These are phyloP conservation scores for Nemania sp. DNA, from an alignment of 2,329 filamentous ascomycete genomes.

Conservation along the genomic window DNA sequence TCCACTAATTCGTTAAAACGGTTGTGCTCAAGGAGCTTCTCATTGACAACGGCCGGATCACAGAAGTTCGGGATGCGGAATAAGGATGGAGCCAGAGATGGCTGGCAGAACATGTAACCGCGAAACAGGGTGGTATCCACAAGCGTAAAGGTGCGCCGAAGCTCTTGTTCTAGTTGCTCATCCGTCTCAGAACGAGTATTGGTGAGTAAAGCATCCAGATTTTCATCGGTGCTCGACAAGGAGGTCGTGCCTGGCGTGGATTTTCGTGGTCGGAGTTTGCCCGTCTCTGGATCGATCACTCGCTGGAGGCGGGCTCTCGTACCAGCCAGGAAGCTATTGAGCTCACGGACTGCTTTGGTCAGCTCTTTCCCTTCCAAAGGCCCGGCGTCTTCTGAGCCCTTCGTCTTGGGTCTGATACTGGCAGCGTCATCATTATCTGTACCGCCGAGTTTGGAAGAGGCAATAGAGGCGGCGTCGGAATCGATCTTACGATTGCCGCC, in stretches of 20 bases:
- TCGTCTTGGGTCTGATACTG: conserved; percentile 62
- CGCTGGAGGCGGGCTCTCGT: conserved; percentile 76
- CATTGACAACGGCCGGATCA: conserved; percentile 93
- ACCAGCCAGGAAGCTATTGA: conserved; percentile 89
- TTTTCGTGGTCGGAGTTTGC: conserved; percentile 68
- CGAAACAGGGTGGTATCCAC: conserved; percentile 96
- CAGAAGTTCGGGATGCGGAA: conserved; percentile 98
- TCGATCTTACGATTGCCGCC: conserved; percentile 56
- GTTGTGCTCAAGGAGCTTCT: conserved; percentile 87
- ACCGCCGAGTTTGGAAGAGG: conserved; percentile 68
- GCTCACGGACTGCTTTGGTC: conserved; percentile 80
- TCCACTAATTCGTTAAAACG: conserved; percentile 96
- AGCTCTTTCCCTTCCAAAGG: conserved; percentile 84
- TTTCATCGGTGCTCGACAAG: conserved; percentile 42
- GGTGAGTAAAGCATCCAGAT: conserved; percentile 52
- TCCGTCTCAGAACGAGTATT: conserved; percentile 63
- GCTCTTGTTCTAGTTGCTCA: conserved; percentile 74
- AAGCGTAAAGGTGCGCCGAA: conserved; percentile 81
- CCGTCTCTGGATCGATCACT: conserved; percentile 71
- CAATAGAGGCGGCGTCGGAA: conserved; percentile 69
- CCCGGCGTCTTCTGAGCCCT: conserved; percentile 61
- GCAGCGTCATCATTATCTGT: conserved; percentile 64
- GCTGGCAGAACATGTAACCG: conserved; percentile 92
- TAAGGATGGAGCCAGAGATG: conserved; percentile 84
- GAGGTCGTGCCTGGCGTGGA: conserved; percentile 59